Base-by-base conservation (phyloP, 2,329 filamentous ascomycete genomes). In the Paraphaeosphaeria minitans region DNA sequence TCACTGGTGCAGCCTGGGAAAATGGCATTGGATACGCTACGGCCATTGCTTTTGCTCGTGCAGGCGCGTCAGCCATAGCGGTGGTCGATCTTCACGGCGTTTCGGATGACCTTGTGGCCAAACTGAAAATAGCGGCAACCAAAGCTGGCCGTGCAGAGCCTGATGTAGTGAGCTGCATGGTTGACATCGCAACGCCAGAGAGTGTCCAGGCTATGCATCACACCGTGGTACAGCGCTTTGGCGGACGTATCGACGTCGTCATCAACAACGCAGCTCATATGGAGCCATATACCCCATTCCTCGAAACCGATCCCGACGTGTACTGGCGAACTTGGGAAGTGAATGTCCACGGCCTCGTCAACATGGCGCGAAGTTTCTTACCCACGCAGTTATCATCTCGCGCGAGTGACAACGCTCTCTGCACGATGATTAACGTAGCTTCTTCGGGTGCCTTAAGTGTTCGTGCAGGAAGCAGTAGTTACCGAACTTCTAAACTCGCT, bases 261-360 rank as follows among this genome's bases (percentile, higher is more conserved):
- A 31, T 48, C 10, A 48, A 48, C 24, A 48, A 48, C 29, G 45
- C 45, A 31, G 45, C 45, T 10, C 45, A 48, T 14, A 48, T 48
- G 24, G 45, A 48, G 24, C 45, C 45, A 33, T 31, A 48, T 16
- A 14, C 2, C 4, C 45, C 24, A 31, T 6, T 48, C 27, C 45
- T 48, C 45, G 45, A 48, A 16, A 16, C 24, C 9, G 45, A 48
- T 16, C 45, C 45, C 4, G 24, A 48, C 10, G 27, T 48, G 27
- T 48, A 48, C 24, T 48, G 45, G 45, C 22, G 45, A 31, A 48
- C 9, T 7, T 48, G 45, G 45, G 45, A 48, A 9, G 24, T 48
- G 9, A 48, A 48, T 31, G 3, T 48, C 4, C 24, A n/a, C 27
- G 43, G 43, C 4, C 9, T 48, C 24, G n/a, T 48, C 45, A 48